A percentile compares a stretch with the other conserved stretches of the same genome.
Conservation (phyloP, 345 rosid species). For the Hevea brasiliensis region DNA sequence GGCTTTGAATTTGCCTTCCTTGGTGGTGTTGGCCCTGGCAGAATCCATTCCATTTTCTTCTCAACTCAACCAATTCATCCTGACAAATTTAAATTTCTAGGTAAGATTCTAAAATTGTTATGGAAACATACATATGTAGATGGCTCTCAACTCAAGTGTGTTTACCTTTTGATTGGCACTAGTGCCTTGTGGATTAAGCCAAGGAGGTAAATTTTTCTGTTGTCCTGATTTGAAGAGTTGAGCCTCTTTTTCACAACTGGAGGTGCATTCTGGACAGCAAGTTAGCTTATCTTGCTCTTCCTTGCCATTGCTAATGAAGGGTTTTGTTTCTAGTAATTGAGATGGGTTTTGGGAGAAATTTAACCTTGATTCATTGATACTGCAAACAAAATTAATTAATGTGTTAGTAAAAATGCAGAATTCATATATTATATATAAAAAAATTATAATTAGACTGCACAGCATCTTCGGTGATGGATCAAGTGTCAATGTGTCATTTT, state of each 20-base stretch:
- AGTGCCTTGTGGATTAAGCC: slow-evolving; percentile 57
- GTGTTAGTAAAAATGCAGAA: background rate
- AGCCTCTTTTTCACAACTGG: slow-evolving; percentile 71
- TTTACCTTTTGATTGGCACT: slow-evolving; percentile 54
- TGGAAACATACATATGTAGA: too few relatives aligned
- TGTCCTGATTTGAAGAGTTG: slow-evolving; percentile 49
- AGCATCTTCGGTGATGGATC: too few relatives aligned
- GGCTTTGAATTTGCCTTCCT: slow-evolving; percentile 27
- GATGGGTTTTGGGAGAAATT: slow-evolving; percentile 30
- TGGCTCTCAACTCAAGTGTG: too few relatives aligned
- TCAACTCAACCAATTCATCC: slow-evolving; percentile 56
- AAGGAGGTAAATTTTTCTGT: slow-evolving; percentile 56
- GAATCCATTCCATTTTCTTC: slow-evolving; percentile 70
- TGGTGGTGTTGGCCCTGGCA: slow-evolving; percentile 61
- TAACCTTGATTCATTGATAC: slow-evolving; percentile 52
- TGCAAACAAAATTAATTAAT: slow-evolving; percentile 20
- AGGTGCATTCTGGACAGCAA: slow-evolving; percentile 73
- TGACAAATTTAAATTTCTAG: slow-evolving; percentile 20
- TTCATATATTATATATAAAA: background rate
- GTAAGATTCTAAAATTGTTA: background rate
- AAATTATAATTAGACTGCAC: too few relatives aligned
- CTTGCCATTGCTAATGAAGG: slow-evolving; percentile 35
- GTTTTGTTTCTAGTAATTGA: slow-evolving; percentile 53
- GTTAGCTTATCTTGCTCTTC: slow-evolving; percentile 54
- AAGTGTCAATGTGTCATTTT: too few relatives aligned